phyloP scores from a whole-genome alignment of 1,284 basidiomycete species.

The Tilletia indica region DNA sequence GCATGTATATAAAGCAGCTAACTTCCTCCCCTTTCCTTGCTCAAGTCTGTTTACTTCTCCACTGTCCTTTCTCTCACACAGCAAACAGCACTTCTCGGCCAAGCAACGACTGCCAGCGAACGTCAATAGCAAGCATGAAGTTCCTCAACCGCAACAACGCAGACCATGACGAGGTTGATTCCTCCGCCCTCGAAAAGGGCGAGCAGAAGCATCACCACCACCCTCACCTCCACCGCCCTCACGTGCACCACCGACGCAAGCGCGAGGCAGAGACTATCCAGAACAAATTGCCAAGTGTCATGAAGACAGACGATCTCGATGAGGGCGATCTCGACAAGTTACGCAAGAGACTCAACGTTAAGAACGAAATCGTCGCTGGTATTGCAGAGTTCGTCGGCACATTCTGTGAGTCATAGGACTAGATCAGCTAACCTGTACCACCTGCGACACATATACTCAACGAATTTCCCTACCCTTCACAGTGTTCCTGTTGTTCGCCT shows the following conservation, averaged over 20 bases:
- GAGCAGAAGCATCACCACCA: background rate
- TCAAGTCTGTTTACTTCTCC: too few species aligned
- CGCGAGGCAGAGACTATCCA: slow-evolving; percentile 31
- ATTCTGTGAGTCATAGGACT: slow-evolving; percentile 48
- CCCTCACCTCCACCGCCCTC: background rate
- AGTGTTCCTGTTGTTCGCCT: slow-evolving; percentile 42
- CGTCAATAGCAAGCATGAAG: too few species aligned
- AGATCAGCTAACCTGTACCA: too few species aligned
- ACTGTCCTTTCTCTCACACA: too few species aligned
- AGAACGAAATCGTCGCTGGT: slow-evolving; percentile 62
- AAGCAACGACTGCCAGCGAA: too few species aligned
- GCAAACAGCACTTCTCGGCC: too few species aligned
- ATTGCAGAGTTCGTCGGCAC: slow-evolving; percentile 60
- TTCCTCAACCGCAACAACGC: too few species aligned
- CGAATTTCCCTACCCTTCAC: background rate
- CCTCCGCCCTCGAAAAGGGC: slow-evolving; percentile 3
- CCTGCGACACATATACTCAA: slow-evolving; percentile 54
- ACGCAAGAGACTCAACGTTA: slow-evolving; percentile 54
- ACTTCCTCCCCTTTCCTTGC: too few species aligned
- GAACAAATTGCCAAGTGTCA: slow-evolving; percentile 33
- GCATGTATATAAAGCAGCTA: too few species aligned
- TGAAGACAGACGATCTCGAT: slow-evolving; percentile 33
- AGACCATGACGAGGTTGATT: too few species aligned
- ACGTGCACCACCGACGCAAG: slow-evolving; percentile 10
- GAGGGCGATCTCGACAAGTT: slow-evolving; percentile 30